Evolutionary conservation across 331 rosid genomes (phyloP).

Genomic region (Malus hybrid): DNA sequence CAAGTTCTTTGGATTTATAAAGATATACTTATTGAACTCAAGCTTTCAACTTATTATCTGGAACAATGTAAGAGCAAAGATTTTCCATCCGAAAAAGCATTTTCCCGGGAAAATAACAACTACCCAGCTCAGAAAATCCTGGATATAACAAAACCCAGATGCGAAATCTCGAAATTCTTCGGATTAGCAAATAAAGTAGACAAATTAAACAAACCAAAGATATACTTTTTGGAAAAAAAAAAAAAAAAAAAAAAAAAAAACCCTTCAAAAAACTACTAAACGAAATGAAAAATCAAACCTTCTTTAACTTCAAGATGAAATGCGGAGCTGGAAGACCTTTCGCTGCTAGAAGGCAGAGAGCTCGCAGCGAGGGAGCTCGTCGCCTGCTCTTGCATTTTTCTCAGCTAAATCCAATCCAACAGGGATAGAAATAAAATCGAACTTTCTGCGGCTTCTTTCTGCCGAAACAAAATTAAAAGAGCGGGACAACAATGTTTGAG

Average conservation of each 20-base stretch:
- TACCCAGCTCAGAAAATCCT: neutral
- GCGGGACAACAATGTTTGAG: conserved; percentile 32
- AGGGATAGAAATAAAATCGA: neutral
- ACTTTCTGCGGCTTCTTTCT: neutral
- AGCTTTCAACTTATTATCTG: too few relatives aligned
- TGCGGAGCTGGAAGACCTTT: conserved; percentile 65
- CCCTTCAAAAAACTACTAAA: neutral
- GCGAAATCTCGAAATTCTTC: neutral
- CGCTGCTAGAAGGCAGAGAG: conserved; percentile 72
- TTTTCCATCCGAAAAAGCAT: too few relatives aligned
- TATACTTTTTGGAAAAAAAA: neutral
- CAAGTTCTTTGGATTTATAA: neutral
- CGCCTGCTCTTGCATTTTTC: conserved; percentile 51
- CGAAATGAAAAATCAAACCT: conserved; percentile 23
- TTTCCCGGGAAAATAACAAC: neutral
- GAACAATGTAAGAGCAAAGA: too few relatives aligned
- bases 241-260: neutral
- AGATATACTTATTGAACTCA: too few relatives aligned
- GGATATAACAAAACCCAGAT: neutral
- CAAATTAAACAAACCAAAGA: neutral
- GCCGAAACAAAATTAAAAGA: conserved; percentile 13
- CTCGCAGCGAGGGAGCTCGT: conserved; percentile 69
- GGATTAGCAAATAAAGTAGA: neutral
- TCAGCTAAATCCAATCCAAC: neutral
- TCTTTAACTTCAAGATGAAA: conserved; percentile 49